phyloP scores from a whole-genome alignment of 208 protist species.

The Acanthamoeba polyphaga region DNA sequence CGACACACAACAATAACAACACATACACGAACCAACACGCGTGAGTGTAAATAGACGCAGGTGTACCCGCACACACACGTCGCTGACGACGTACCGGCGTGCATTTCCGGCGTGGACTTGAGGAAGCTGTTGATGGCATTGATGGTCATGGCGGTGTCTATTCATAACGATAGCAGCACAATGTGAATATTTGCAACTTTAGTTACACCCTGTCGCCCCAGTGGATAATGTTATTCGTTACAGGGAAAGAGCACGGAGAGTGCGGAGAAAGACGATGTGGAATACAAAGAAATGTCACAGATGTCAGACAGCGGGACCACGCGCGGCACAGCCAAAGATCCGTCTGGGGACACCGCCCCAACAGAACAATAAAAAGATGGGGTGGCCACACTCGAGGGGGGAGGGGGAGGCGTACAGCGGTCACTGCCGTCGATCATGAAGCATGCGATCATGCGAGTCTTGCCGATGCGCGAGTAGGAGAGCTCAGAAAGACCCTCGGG shows the following conservation, averaged over 20 bases:
- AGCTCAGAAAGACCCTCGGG: slow-evolving; percentile 44
- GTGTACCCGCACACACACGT: no score
- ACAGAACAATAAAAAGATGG: no score
- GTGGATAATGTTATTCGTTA: background rate
- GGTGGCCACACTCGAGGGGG: background rate
- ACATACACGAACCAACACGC: background rate
- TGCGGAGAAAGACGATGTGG: no score
- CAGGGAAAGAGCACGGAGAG: background rate
- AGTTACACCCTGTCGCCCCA: no score
- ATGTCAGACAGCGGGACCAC: no score
- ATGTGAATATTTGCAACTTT: no score
- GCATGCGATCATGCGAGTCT: slow-evolving; percentile 38
- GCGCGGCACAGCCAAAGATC: no score
- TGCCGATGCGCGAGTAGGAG: slow-evolving; percentile 20
- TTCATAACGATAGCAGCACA: background rate
- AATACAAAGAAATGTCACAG: no score
- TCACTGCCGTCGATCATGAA: slow-evolving; percentile 60
- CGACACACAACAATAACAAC: background rate
- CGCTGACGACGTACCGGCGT: background rate
- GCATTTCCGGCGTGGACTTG: slow-evolving; percentile 31
- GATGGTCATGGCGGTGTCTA: slow-evolving; percentile 36
- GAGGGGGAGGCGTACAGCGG: background rate
- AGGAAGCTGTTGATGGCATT: slow-evolving; percentile 62
- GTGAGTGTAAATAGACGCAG: background rate
- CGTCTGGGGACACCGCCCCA: no score